Percentiles rank a stretch among this genome's conserved stretches.
Evolutionary conservation across 1,284 basidiomycete species (phyloP).

Genomic region (Leucoagaricus sp.): DNA sequence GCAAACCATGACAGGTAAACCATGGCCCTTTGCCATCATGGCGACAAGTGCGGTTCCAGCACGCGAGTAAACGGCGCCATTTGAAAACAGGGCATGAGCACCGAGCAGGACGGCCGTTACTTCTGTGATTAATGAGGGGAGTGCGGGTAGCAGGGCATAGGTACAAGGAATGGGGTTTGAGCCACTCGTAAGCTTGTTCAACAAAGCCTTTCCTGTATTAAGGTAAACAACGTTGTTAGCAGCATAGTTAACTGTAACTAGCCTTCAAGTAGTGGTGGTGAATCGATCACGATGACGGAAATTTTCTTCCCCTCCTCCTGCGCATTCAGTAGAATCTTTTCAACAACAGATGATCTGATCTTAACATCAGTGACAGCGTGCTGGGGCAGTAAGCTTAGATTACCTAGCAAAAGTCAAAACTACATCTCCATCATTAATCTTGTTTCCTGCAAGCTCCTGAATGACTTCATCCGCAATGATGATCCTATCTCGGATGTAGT

Average conservation of each 20-base stretch:
- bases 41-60: slow-evolving; percentile 96
- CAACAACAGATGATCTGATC: slow-evolving; percentile 88
- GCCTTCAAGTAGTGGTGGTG: slow-evolving; percentile 93
- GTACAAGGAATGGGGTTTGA: slow-evolving; percentile 78
- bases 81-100: slow-evolving; percentile 92
- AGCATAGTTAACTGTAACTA: slow-evolving; percentile 6
- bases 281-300: slow-evolving; percentile 94
- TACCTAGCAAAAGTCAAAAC: slow-evolving; percentile 93
- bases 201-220: slow-evolving; percentile 72
- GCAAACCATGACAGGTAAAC: slow-evolving; percentile 93
- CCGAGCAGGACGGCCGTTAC: slow-evolving; percentile 89
- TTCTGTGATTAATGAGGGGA: slow-evolving; percentile 81
- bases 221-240: slow-evolving; percentile 13
- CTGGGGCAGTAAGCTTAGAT: too few relatives aligned
- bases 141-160: slow-evolving; percentile 88
- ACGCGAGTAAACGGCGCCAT: slow-evolving; percentile 92
- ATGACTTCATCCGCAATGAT: slow-evolving; percentile 94
- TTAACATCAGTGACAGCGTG: slow-evolving; percentile 11
- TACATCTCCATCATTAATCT: slow-evolving; percentile 93
- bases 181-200: slow-evolving; percentile 69
- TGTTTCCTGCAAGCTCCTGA: slow-evolving; percentile 83
- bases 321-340: slow-evolving; percentile 85
- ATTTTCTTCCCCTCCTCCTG: slow-evolving; percentile 76
- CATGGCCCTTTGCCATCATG: slow-evolving; percentile 91
- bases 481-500: slow-evolving; percentile 94